These are phyloP conservation scores for Leishmania turanica DNA, from an alignment of 208 protist species.

Conservation along the genomic window DNA sequence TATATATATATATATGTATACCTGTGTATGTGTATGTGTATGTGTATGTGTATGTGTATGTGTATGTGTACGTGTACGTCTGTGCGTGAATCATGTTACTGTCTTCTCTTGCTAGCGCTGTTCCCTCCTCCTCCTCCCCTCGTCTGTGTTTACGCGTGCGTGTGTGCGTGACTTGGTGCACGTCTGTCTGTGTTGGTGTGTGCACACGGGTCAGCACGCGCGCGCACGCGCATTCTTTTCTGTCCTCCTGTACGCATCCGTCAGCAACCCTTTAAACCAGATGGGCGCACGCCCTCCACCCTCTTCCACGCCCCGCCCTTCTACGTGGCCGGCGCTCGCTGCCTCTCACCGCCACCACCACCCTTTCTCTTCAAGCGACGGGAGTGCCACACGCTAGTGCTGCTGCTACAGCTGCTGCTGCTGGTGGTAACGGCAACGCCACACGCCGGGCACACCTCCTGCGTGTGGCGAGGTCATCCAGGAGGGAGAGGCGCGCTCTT, in stretches of 20 bases:
- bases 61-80: too few relatives aligned
- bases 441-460: background rate
- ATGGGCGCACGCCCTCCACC: background rate
- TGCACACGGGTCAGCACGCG: background rate
- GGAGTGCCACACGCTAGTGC: background rate
- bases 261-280: background rate
- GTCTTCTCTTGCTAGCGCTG: slow-evolving; percentile 10
- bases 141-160: background rate
- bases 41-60: too few relatives aligned
- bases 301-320: background rate
- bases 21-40: too few relatives aligned
- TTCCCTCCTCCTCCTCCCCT: background rate
- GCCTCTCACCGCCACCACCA: background rate
- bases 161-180: background rate
- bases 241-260: background rate
- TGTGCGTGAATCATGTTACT: background rate
- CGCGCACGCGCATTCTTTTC: background rate
- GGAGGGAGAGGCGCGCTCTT: background rate
- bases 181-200: background rate
- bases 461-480: background rate
- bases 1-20: too few relatives aligned
- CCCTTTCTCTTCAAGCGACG: background rate
- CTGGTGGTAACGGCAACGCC: background rate
- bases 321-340: background rate
- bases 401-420: background rate